Evolutionary conservation across 257 asterid species (phyloP).

Genomic region (Penstemon newberryi): DNA sequence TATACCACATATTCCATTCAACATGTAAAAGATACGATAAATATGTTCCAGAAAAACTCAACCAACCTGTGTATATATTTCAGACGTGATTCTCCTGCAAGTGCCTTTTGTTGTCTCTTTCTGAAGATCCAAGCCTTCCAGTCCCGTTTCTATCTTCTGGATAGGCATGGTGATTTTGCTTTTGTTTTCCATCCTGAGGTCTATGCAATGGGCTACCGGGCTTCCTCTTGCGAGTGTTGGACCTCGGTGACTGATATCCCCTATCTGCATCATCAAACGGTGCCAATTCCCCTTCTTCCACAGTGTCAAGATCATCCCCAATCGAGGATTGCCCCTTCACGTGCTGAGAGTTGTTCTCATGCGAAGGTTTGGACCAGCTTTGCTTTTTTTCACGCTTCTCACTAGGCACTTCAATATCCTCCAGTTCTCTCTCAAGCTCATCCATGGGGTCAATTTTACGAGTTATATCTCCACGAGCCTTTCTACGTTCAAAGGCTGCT

Average conservation of each 20-base stretch:
- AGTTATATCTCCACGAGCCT: constrained; percentile 66
- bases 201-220: constrained; percentile 58
- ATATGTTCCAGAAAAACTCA: background rate
- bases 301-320: constrained; percentile 49
- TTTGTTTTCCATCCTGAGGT: constrained; percentile 43
- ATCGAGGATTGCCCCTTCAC: constrained; percentile 43
- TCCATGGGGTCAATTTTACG: constrained; percentile 58
- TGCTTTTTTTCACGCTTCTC: constrained; percentile 52
- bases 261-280: constrained; percentile 49
- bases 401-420: constrained; percentile 64
- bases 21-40: background rate
- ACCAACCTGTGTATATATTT: constrained; percentile 18
- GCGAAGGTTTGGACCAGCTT: constrained; percentile 45
- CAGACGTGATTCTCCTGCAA: constrained; percentile 66
- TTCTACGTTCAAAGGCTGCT: constrained; percentile 73
- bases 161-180: constrained; percentile 37
- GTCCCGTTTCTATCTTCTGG: constrained; percentile 56
- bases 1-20: background rate
- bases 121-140: constrained; percentile 68
- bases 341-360: constrained; percentile 35
- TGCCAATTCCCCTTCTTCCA: constrained; percentile 87
- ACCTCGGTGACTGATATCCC: constrained; percentile 57
- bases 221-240: constrained; percentile 55
- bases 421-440: constrained; percentile 83
- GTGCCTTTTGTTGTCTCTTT: constrained; percentile 73